phyloP scores from a whole-genome alignment of 2,329 filamentous ascomycete genomes.

The Trichoderma oligosporum region DNA sequence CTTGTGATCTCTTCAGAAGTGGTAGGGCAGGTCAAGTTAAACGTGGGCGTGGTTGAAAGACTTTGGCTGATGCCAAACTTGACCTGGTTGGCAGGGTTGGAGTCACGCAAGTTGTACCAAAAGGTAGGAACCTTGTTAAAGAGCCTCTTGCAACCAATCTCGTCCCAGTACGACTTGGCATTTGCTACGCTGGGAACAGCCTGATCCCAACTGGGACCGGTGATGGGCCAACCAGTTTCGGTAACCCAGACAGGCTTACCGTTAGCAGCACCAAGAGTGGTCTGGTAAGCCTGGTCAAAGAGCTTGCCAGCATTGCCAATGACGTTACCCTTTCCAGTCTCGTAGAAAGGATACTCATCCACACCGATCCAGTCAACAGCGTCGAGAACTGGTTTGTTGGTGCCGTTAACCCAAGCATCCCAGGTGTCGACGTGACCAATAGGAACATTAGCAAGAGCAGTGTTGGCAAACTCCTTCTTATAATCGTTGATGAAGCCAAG shows the following conservation, averaged over 20 bases:
- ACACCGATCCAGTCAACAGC: conserved; percentile 63
- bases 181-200: conserved; percentile 55
- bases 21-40: conserved; percentile 52
- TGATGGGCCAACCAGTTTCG: conserved; percentile 63
- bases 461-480: conserved; percentile 52
- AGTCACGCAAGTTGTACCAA: conserved; percentile 61
- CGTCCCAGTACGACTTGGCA: conserved; percentile 60
- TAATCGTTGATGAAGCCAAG: conserved; percentile 64
- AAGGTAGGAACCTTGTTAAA: conserved; percentile 54
- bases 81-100: conserved; percentile 55
- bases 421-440: conserved; percentile 68
- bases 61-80: conserved; percentile 56
- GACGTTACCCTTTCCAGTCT: conserved; percentile 51
- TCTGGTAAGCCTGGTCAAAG: conserved; percentile 50
- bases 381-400: conserved; percentile 57
- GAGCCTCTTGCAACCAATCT: conserved; percentile 57
- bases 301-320: conserved; percentile 53
- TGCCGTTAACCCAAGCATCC: conserved; percentile 57
- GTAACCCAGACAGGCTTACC: conserved; percentile 58
- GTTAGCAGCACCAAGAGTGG: conserved; percentile 42
- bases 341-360: conserved; percentile 65
- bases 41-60: conserved; percentile 48
- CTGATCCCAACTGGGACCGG: conserved; percentile 50
- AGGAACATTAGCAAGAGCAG: conserved; percentile 44
- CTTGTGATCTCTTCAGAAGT: conserved; percentile 27